Evolutionary conservation across 2,329 filamentous ascomycete species (phyloP).

Genomic region (Venturia pyrina): DNA sequence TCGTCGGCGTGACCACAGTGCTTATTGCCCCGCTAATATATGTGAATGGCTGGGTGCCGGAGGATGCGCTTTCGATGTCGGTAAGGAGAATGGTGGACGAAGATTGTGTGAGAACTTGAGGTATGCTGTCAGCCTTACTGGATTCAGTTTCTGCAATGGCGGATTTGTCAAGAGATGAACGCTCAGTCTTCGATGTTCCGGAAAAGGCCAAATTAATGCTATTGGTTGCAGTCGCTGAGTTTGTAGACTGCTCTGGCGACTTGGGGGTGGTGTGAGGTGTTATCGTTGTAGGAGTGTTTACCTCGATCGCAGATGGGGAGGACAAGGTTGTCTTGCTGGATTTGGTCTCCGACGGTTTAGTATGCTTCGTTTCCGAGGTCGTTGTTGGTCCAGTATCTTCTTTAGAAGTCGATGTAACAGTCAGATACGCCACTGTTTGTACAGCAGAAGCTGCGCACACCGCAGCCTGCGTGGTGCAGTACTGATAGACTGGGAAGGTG

Average conservation of each 20-base stretch:
- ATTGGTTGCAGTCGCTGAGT: background rate
- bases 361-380: background rate
- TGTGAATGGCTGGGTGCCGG: background rate
- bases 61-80: background rate
- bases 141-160: background rate
- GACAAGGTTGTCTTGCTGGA: background rate
- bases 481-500: background rate
- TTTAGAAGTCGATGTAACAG: background rate
- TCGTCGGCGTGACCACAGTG: background rate
- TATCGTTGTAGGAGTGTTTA: background rate
- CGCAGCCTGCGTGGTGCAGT: background rate
- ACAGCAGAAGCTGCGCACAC: constrained; percentile 1
- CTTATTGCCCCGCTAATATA: background rate
- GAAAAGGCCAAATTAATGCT: background rate
- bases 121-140: background rate
- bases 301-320: background rate
- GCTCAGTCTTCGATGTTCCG: background rate
- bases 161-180: background rate
- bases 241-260: background rate
- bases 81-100: background rate
- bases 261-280: background rate
- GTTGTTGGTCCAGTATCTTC: background rate
- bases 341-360: background rate
- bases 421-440: background rate
- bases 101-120: background rate